Percentiles rank a stretch among this genome's conserved stretches.
Conservation (phyloP, 129 eudicot species). For the Sambucus nigra region DNA sequence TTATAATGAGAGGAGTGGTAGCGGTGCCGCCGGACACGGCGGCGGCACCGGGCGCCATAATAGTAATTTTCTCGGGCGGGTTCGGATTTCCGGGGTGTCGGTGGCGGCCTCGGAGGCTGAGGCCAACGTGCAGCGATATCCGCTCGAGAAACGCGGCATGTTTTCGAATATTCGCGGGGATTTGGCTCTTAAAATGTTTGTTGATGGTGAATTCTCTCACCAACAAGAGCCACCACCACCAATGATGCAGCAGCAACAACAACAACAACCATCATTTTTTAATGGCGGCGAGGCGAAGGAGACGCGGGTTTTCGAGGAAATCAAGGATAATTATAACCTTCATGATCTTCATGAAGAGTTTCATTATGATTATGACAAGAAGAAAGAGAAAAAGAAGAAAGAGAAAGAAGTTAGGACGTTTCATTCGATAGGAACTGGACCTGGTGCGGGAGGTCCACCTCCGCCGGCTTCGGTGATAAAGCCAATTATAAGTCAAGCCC, state of each 20-base stretch:
- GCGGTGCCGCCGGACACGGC: slow-evolving; percentile 8
- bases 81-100: slow-evolving; percentile 55
- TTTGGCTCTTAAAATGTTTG: slow-evolving; percentile 45
- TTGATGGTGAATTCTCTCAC: background rate
- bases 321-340: slow-evolving; percentile 16
- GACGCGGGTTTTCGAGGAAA: slow-evolving; percentile 20
- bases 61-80: slow-evolving; percentile 66
- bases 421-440: slow-evolving; percentile 43
- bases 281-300: slow-evolving; percentile 13
- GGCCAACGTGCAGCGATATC: slow-evolving; percentile 53
- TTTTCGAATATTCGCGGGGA: slow-evolving; percentile 80
- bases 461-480: slow-evolving; percentile 23
- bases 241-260: slow-evolving; percentile 7
- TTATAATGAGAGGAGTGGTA: slow-evolving; percentile 38
- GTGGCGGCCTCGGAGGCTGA: slow-evolving; percentile 42
- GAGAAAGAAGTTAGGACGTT: slow-evolving; percentile 59
- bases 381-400: slow-evolving; percentile 46
- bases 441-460: slow-evolving; percentile 14
- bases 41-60: slow-evolving; percentile 17
- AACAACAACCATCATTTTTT: slow-evolving; percentile 7
- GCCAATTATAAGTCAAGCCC: slow-evolving; percentile 19
- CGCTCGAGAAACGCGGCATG: slow-evolving; percentile 74
- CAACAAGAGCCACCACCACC: slow-evolving; percentile 10
- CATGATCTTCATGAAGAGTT: slow-evolving; percentile 23
- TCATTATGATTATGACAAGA: slow-evolving; percentile 14